Percentiles rank a stretch among this genome's conserved stretches.
Conservation (phyloP, 441 rosid species). For the Adansonia gregorii region DNA sequence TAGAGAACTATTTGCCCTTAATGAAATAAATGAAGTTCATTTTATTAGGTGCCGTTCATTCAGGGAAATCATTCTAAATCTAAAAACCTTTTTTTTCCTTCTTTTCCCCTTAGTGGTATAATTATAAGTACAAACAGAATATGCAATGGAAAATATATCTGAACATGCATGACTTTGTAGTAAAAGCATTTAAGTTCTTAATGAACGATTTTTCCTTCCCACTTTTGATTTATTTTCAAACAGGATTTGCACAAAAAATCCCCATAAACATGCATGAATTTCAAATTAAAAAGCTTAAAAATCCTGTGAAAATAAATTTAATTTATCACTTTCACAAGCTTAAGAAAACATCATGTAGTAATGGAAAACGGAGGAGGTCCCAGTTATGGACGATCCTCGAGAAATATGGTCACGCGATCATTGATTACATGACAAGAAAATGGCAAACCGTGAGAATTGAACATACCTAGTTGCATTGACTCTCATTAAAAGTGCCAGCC, state of each 20-base stretch:
- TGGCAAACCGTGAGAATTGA: not conserved
- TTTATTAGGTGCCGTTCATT: not conserved
- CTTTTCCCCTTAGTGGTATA: not conserved
- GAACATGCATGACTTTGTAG: not conserved
- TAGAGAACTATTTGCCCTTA: not conserved
- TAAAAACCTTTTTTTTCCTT: not conserved
- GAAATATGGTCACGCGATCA: not conserved
- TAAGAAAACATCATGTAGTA: not conserved
- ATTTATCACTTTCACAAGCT: conserved; percentile 11
- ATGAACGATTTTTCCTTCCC: not conserved
- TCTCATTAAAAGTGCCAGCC: conserved; percentile 73
- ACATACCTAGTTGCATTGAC: conserved; percentile 69
- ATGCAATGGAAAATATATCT: conserved; percentile 8
- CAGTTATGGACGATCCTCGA: conserved; percentile 3
- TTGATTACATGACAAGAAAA: not conserved
- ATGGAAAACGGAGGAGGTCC: not conserved
- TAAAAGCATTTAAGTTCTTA: not conserved
- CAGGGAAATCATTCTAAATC: not conserved
- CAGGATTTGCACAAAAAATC: not conserved
- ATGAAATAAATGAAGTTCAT: not conserved
- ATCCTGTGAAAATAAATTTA: not conserved
- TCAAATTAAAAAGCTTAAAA: not conserved
- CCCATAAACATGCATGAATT: not conserved
- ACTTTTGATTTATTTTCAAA: not conserved
- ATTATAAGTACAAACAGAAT: not conserved